phyloP scores from a whole-genome alignment of 75 land plant species.

The Cupressus sempervirens region DNA sequence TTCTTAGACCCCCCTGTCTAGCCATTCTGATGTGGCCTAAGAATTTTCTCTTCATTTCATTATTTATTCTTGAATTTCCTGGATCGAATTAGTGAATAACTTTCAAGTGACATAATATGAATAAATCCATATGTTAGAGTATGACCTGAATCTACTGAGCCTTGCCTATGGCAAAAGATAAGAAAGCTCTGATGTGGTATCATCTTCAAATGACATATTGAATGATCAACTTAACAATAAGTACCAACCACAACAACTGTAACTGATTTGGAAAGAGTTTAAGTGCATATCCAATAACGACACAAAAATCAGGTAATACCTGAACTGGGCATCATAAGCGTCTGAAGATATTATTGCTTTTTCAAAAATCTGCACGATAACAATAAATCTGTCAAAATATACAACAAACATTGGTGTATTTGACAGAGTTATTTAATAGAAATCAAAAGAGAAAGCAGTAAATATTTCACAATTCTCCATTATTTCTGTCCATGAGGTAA shows the following conservation, averaged over 20 bases:
- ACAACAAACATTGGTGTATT: not conserved
- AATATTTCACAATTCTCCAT: not conserved
- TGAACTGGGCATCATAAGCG: constrained; percentile 96
- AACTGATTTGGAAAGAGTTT: not conserved
- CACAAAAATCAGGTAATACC: constrained; percentile 31
- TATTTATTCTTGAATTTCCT: too few relatives aligned
- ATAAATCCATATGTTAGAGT: not conserved
- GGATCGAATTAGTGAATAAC: not conserved
- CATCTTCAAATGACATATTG: not conserved
- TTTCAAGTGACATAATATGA: not conserved
- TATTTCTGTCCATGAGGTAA: not conserved
- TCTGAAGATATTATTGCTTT: constrained; percentile 88
- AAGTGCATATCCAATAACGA: not conserved
- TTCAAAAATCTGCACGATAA: constrained; percentile 81
- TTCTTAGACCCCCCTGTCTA: not conserved
- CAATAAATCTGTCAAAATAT: not conserved
- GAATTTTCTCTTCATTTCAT: not conserved
- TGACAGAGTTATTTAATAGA: not conserved
- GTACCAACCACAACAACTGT: not conserved
- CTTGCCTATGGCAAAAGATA: not conserved
- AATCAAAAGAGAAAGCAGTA: not conserved
- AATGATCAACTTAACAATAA: not conserved
- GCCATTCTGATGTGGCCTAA: not conserved
- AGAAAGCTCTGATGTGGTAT: not conserved
- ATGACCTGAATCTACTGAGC: not conserved